These are phyloP conservation scores for Colletotrichum theobromicola DNA, from an alignment of 2,329 filamentous ascomycete genomes.

Conservation along the genomic window DNA sequence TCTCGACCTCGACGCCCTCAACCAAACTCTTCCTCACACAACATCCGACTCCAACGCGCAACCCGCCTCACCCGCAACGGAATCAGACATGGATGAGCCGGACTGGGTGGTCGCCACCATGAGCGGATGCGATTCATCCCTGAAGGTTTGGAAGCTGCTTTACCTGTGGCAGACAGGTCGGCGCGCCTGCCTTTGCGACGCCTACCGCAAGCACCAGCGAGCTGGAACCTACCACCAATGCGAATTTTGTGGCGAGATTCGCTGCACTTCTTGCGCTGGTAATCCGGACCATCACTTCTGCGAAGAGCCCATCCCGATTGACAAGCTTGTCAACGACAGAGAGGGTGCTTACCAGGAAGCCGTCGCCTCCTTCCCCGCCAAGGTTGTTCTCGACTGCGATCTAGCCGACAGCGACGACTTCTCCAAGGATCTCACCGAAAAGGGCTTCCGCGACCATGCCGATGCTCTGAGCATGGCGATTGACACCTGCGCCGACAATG, in stretches of 20 bases:
- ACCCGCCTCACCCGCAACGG: not conserved
- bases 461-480: not conserved
- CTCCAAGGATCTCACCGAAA: not conserved
- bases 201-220: constrained; percentile 32
- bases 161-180: constrained; percentile 24
- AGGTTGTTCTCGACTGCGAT: not conserved
- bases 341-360: not conserved
- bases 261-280: constrained; percentile 41
- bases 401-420: not conserved
- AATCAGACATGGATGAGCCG: not conserved
- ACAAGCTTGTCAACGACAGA: not conserved
- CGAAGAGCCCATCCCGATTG: not conserved
- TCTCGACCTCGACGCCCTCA: not conserved
- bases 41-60: not conserved
- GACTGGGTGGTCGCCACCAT: not conserved
- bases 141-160: constrained; percentile 2
- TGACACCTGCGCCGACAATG: not conserved
- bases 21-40: not conserved
- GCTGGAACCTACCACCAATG: constrained; percentile 29
- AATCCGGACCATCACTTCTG: constrained; percentile 41
- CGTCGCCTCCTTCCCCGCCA: not conserved
- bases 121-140: not conserved
- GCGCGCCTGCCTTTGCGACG: constrained; percentile 40
- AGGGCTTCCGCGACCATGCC: not conserved
- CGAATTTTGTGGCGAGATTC: constrained; percentile 35